These are phyloP conservation scores for Aureobasidium uvarum DNA, from an alignment of 2,329 filamentous ascomycete genomes.

Conservation along the genomic window DNA sequence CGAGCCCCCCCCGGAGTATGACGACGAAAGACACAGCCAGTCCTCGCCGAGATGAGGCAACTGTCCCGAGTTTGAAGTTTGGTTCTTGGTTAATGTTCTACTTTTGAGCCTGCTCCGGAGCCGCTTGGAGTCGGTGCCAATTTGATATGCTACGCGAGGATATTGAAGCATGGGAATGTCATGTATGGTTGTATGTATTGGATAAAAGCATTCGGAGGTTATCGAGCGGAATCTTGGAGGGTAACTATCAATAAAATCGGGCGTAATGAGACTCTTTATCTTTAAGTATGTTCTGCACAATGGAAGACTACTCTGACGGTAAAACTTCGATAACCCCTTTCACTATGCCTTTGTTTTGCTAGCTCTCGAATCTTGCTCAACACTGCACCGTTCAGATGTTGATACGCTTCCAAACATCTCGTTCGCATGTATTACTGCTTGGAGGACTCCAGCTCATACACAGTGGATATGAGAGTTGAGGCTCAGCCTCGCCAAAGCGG, in stretches of 20 bases:
- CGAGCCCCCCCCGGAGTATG: slow-evolving; percentile 17
- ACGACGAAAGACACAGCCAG: slow-evolving; percentile 8
- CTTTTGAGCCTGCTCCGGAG: neutral
- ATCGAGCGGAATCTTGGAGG: neutral
- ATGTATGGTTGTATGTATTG: neutral
- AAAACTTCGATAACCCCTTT: too few relatives aligned
- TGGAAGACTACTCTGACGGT: too few relatives aligned
- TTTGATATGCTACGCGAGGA: neutral
- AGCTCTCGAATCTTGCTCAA: too few relatives aligned
- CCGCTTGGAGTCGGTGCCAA: neutral
- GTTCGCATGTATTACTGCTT: too few relatives aligned
- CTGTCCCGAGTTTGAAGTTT: neutral
- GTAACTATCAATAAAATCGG: neutral
- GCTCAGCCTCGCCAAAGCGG: too few relatives aligned
- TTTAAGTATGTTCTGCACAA: neutral
- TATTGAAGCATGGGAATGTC: neutral
- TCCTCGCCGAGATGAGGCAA: neutral
- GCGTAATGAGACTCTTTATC: too few relatives aligned
- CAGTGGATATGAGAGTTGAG: too few relatives aligned
- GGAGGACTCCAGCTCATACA: too few relatives aligned
- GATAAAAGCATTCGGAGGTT: neutral
- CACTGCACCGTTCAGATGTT: too few relatives aligned
- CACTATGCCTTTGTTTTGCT: too few relatives aligned
- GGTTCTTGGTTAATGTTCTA: neutral
- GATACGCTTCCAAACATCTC: too few relatives aligned